Evolutionary conservation across 352 stramenopile species (phyloP), one percentile per base, ranked within the genome.

Genomic region (Pythium rhizo-oryzae): DNA sequence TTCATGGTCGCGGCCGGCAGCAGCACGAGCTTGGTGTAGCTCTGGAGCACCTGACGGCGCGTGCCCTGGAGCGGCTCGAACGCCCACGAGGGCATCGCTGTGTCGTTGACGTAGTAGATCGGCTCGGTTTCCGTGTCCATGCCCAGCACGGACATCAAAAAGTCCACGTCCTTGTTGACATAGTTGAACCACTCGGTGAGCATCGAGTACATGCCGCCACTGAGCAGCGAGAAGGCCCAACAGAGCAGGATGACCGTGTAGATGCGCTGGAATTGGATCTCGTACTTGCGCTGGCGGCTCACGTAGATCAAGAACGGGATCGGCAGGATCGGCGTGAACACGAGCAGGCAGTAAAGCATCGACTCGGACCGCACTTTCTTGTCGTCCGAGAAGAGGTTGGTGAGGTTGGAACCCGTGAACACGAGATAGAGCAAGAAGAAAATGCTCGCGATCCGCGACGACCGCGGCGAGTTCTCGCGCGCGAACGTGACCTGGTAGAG

Each of bases 101-200:
- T 86, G n/a, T 62, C 72, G 76, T 94, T 94, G 25, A 92, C 60
- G 57, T 89, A 91, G 30, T 81, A 90, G 5, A 81, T 68, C 0
- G 55, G 73, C 7, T 72, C 70, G 11, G 77, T 70, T 7, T 70
- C 55, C 21, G 75, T 75, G 0, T 67, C 62, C 23, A 92, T 77
- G 1, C 70, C 61, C n/a, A 92, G 67, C n/a, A 77, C 71, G 12
- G 82, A 66, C 74, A 94, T 84, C 39, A 94, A 69, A 41, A 89
- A 79, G 19, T 79, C 66, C 6, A 94, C 73, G 65, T 94, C 84
- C 58, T 87, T 86, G 15, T 74, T 72, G 8, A 94, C 74, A 70
- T 91, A 92, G 57, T 80, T 87, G 69, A 82, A 90, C 84, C 84
- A 94, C 69, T 94, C 86, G 23, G 68, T 82, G n/a, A 94, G 76